Percentiles rank a stretch among this genome's conserved stretches.
Evolutionary conservation across 768 basidiomycete genomes (phyloP).

Genomic region (Auriculariales sp.): DNA sequence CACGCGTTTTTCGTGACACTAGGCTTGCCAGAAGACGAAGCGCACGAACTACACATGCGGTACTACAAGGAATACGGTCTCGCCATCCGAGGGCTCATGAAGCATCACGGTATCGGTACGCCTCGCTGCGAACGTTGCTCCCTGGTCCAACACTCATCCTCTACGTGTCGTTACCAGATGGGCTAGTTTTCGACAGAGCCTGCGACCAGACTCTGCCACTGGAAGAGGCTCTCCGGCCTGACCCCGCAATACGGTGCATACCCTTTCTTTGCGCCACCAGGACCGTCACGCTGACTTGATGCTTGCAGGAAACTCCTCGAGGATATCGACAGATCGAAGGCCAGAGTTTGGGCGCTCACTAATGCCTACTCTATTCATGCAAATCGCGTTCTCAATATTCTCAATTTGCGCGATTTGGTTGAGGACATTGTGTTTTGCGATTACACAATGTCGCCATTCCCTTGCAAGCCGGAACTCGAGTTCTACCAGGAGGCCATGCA

Average conservation of each 20-base stretch:
- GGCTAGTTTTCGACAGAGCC: constrained; percentile 68
- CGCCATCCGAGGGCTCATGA: constrained; percentile 61
- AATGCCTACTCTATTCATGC: constrained; percentile 82
- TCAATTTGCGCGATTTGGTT: constrained; percentile 56
- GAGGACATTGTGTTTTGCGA: constrained; percentile 70
- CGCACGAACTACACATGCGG: constrained; percentile 47
- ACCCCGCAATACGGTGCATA: constrained; percentile 44
- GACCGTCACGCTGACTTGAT: no score
- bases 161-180: constrained; percentile 31
- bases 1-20: constrained; percentile 62
- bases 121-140: not conserved
- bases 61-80: constrained; percentile 78
- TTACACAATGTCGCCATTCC: constrained; percentile 49
- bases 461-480: constrained; percentile 67
- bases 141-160: not conserved
- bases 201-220: constrained; percentile 77
- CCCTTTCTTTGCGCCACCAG: no score
- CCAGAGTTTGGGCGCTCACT: constrained; percentile 73
- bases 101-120: constrained; percentile 62
- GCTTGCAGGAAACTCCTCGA: constrained; percentile 55
- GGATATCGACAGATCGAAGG: constrained; percentile 66
- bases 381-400: constrained; percentile 57
- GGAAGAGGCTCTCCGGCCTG: constrained; percentile 59
- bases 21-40: constrained; percentile 53
- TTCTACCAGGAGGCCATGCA: constrained; percentile 60